phyloP scores from a whole-genome alignment of 2,329 filamentous ascomycete genomes.

The Fusarium secorum region DNA sequence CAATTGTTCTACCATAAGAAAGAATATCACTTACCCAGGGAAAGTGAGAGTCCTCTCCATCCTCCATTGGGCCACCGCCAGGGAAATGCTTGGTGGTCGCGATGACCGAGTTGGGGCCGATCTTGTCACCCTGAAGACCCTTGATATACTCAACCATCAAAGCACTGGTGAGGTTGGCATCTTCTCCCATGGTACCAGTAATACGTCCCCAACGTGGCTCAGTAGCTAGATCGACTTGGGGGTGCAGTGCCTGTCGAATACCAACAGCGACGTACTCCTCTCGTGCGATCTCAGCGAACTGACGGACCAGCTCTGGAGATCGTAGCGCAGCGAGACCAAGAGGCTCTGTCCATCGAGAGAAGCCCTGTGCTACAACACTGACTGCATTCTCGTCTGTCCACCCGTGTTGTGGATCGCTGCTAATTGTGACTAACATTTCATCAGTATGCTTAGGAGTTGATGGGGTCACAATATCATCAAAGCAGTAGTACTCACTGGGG shows the following conservation, averaged over 20 bases:
- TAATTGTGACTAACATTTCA: not conserved
- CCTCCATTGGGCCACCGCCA: constrained; percentile 56
- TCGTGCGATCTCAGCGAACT: constrained; percentile 58
- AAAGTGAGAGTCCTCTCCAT: constrained; percentile 63
- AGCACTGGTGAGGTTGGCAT: constrained; percentile 51
- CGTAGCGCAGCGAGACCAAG: constrained; percentile 59
- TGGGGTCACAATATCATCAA: not conserved
- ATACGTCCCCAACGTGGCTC: constrained; percentile 61
- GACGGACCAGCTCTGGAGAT: constrained; percentile 51
- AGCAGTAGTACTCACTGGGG: constrained; percentile 38
- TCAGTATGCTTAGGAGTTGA: not conserved
- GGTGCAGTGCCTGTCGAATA: constrained; percentile 57
- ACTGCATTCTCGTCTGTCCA: constrained; percentile 50
- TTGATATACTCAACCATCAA: constrained; percentile 55
- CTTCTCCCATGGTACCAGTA: constrained; percentile 56
- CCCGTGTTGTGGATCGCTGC: constrained; percentile 54
- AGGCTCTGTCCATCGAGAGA: constrained; percentile 61
- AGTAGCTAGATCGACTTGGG: constrained; percentile 59
- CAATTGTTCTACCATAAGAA: constrained; percentile 14
- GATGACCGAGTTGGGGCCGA: constrained; percentile 54
- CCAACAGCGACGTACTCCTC: constrained; percentile 56
- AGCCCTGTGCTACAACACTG: constrained; percentile 45
- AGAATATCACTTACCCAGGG: constrained; percentile 36
- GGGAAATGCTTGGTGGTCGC: constrained; percentile 64
- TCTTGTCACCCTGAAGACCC: constrained; percentile 55